Base-by-base conservation (phyloP, 192 early-diverging fungal genomes). In the Entophlyctis helioformis region DNA sequence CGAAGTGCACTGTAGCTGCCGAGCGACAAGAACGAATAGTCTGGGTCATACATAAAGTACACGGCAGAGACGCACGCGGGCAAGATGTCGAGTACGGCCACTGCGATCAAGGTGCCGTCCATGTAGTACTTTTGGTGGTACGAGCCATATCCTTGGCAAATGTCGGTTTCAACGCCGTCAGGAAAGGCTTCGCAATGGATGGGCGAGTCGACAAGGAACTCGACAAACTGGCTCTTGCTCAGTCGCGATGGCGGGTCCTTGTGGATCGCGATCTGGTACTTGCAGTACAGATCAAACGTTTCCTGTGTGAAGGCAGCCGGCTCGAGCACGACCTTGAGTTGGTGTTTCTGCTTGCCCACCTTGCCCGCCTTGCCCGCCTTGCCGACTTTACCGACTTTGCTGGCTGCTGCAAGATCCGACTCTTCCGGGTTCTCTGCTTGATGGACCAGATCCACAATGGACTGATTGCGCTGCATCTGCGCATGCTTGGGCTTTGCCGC, bases 121-220 rank as follows among this genome's bases (percentile, higher is more conserved):
- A 94, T 50, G 33, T 86, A 82, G 62, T 98, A 96, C 46, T 82
- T 84, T 72, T 92, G 90, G 51, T 98, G 91, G 50, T 84, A 98
- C 26, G 82, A 66, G 46, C 95, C 82, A 66, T 68, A 69, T 37
- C 76, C 11, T 31, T n/a, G n/a, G n/a, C n/a, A n/a, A n/a, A n/a
- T n/a, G n/a, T n/a, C n/a, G n/a, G n/a, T n/a, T n/a, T n/a, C n/a
- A n/a, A n/a, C n/a, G n/a, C n/a, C n/a, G n/a, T n/a, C 63, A 26
- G 68, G 55, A 31, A 61, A 58, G n/a, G n/a, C n/a, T 22, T 42
- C 56, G 25, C 43, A 33, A 11, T 19, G 18, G 18, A 7, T 42
- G 29, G 15, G 33, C 18, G 15, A 42, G 9, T 73, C 62, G 21
- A 89, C 81, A 9, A 98, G 61, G 50, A 98, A 98, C 9, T 64